Percentiles rank a stretch among this genome's conserved stretches.
Evolutionary conservation across 2,329 filamentous ascomycete genomes (phyloP).

Genomic region (Arthrobotrys iridis): DNA sequence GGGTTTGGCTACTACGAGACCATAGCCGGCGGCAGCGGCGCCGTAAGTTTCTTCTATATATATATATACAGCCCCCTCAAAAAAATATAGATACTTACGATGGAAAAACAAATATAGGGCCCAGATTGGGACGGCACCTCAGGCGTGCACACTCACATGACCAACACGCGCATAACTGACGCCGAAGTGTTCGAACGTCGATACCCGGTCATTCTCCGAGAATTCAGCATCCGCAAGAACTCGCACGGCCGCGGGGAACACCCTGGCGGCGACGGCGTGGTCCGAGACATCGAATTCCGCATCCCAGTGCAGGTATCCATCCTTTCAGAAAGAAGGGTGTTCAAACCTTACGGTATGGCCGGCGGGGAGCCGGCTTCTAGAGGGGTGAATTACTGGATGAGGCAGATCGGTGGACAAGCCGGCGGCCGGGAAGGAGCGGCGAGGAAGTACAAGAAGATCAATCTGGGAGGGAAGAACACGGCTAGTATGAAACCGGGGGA

Average conservation of each 20-base stretch:
- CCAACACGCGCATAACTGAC: slow-evolving; percentile 85
- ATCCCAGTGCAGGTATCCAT: slow-evolving; percentile 82
- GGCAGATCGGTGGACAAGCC: slow-evolving; percentile 68
- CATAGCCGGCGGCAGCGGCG: slow-evolving; percentile 79
- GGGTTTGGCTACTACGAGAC: slow-evolving; percentile 91
- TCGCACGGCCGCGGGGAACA: slow-evolving; percentile 74
- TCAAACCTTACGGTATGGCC: slow-evolving; percentile 81
- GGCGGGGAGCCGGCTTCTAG: slow-evolving; percentile 82
- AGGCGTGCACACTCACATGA: slow-evolving; percentile 86
- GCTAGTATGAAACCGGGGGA: slow-evolving; percentile 80
- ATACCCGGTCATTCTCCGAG: slow-evolving; percentile 77
- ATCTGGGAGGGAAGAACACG: slow-evolving; percentile 81
- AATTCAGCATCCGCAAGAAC: slow-evolving; percentile 73
- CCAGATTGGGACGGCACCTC: slow-evolving; percentile 76
- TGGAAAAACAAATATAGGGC: slow-evolving; percentile 61
- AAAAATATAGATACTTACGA: background rate
- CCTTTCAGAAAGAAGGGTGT: slow-evolving; percentile 78
- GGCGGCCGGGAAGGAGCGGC: slow-evolving; percentile 62
- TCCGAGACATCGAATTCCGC: slow-evolving; percentile 83
- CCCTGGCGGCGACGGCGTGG: slow-evolving; percentile 77
- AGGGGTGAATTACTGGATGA: slow-evolving; percentile 87
- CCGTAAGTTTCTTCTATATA: slow-evolving; percentile 59
- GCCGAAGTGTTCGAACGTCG: slow-evolving; percentile 80
- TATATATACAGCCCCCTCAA: background rate
- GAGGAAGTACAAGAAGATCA: slow-evolving; percentile 71